Evolutionary conservation across 139 green algal species (phyloP).

Genomic region (Dunaliella sp.): DNA sequence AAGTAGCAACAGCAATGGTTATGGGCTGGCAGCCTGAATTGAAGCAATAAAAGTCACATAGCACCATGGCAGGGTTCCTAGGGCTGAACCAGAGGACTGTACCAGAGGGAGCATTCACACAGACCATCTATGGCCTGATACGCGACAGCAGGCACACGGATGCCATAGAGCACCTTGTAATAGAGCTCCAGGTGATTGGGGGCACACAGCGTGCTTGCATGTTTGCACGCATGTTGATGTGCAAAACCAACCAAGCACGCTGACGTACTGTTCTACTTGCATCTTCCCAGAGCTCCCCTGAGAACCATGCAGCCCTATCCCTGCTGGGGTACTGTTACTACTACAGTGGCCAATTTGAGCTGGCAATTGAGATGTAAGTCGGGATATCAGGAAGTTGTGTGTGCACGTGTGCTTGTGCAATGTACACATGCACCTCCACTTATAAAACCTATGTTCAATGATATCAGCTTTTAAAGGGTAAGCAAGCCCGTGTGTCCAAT

Average conservation of each 20-base stretch:
- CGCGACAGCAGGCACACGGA: constrained; percentile 56
- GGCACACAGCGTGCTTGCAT: neutral
- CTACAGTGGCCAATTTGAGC: constrained; percentile 57
- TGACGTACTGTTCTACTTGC: constrained; percentile 8
- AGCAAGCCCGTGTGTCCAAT: too few species aligned
- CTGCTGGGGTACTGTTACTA: constrained; percentile 78
- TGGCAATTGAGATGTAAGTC: constrained; percentile 59
- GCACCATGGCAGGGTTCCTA: neutral
- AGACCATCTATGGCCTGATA: constrained; percentile 69
- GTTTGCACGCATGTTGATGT: neutral
- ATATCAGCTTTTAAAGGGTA: too few species aligned
- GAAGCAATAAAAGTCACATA: too few species aligned
- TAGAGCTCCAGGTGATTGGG: constrained; percentile 47
- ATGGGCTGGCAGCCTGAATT: too few species aligned
- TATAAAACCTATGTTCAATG: too few species aligned
- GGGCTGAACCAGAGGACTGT: constrained; percentile 28
- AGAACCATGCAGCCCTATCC: constrained; percentile 65
- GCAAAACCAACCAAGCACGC: neutral
- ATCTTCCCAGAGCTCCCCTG: constrained; percentile 53
- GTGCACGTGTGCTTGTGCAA: neutral
- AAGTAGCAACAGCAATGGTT: too few species aligned
- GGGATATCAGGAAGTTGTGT: neutral
- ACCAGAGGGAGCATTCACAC: constrained; percentile 62
- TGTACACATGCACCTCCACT: neutral
- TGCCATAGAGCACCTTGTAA: constrained; percentile 43